These are phyloP conservation scores for Ganoderma multipileum DNA, from an alignment of 1,284 basidiomycete species.

Conservation along the genomic window DNA sequence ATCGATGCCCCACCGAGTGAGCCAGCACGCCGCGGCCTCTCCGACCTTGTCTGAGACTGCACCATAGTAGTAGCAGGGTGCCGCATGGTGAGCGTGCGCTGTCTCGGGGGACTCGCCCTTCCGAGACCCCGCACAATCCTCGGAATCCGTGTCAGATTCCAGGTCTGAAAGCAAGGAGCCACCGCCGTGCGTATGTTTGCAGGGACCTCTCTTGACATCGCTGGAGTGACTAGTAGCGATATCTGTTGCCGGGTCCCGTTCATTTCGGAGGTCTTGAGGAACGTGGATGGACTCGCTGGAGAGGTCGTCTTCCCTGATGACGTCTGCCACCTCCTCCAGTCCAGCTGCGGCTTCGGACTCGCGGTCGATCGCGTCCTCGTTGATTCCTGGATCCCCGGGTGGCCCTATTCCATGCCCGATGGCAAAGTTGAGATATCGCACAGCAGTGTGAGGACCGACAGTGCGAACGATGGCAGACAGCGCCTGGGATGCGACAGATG, in stretches of 20 bases:
- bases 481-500: conserved; percentile 78
- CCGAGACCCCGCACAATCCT: neutral
- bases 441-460: conserved; percentile 81
- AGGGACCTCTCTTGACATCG: conserved; percentile 40
- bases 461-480: conserved; percentile 76
- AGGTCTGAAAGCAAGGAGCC: conserved; percentile 15
- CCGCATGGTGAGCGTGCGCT: conserved; percentile 7
- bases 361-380: conserved; percentile 49
- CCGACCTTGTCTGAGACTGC: conserved; percentile 89
- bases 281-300: conserved; percentile 12
- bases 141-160: conserved; percentile 17
- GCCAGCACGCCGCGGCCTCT: conserved; percentile 89
- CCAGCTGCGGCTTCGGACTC: conserved; percentile 70
- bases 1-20: conserved; percentile 86
- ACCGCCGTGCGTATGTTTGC: conserved; percentile 37
- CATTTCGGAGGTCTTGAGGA: neutral
- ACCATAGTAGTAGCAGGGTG: conserved; percentile 73
- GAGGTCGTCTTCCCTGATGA: conserved; percentile 42
- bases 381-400: conserved; percentile 35
- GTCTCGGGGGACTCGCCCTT: conserved; percentile 34
- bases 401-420: conserved; percentile 75
- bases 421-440: conserved; percentile 85
- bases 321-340: conserved; percentile 71
- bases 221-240: conserved; percentile 4
- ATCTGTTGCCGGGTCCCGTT: neutral